Percentiles rank a stretch among this genome's conserved stretches.
Evolutionary conservation across 352 stramenopile species (phyloP).

Genomic region (Globisporangium okanoganense): DNA sequence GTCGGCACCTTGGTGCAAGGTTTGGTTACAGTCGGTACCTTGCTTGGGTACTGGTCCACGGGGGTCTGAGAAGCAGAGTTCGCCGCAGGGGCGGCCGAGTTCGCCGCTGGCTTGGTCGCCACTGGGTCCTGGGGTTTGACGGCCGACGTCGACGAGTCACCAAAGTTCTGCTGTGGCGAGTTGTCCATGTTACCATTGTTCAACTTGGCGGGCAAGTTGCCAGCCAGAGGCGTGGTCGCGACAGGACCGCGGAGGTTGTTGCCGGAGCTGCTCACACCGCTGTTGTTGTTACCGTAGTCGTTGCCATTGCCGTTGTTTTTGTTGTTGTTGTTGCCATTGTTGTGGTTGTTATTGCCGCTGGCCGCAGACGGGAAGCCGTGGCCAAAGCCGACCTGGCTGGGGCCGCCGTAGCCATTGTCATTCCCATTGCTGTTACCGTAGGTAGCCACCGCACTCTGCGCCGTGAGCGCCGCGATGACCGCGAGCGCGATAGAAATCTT

Average conservation of each 20-base stretch:
- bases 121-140: slow-evolving; percentile 5
- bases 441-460: slow-evolving; percentile 8
- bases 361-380: background rate
- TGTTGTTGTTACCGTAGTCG: slow-evolving; percentile 1
- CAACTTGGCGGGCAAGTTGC: background rate
- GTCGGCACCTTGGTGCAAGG: slow-evolving; percentile 13
- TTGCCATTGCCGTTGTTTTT: slow-evolving; percentile 3
- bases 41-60: slow-evolving; percentile 14
- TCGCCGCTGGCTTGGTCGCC: slow-evolving; percentile 1
- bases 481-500: slow-evolving; percentile 17
- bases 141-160: slow-evolving; percentile 13
- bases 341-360: background rate
- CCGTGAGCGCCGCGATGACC: slow-evolving; percentile 14
- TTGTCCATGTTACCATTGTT: slow-evolving; percentile 12
- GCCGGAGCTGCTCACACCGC: background rate
- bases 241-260: slow-evolving; percentile 14
- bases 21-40: slow-evolving; percentile 13
- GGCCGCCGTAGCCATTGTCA: background rate
- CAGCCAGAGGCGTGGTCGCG: background rate
- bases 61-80: slow-evolving; percentile 11
- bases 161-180: slow-evolving; percentile 15
- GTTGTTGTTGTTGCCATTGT: background rate
- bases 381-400: too few species aligned
- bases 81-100: background rate
- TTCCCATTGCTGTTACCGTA: background rate